Base-by-base conservation (phyloP, 352 stramenopile species). In the Phytophthora agathidicida region DNA sequence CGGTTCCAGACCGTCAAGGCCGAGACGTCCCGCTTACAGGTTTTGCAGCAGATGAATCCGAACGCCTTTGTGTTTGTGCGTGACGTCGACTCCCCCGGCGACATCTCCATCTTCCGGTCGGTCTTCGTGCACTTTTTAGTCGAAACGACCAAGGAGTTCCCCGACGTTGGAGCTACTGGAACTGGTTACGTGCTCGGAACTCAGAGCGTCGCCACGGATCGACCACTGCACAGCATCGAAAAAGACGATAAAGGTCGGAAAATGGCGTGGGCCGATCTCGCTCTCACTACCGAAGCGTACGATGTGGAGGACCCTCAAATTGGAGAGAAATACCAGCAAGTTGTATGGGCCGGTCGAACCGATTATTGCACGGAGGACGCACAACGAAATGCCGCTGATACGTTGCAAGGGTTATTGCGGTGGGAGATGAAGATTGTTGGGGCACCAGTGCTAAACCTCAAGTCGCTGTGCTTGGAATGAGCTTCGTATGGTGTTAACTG, bases 51-150 rank as follows among this genome's bases (percentile, higher is more conserved):
- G 8, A 35, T 68, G 36, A 65, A 62, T 43, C 38, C 42, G 2
- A 59, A 75, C 31, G 59, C 63, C 16, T 65, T 57, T 44, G 59
- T 77, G 8, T 53, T 77, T 13, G 71, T 71, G 1, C 43, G 71
- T 1, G 71, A 80, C 14, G 63, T 80, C 3, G 31, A 61, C 19
- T 73, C 56, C 19, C 63, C 55, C 5, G 65, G 71, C 30, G 41
- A 58, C 19, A 51, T 37, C 11, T 39, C 43, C 11, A 50, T 60
- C 17, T 80, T 80, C 49, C 67, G 71, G 23, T 70, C 71, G 1
- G 58, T 72, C 7, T 74, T 70, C 30, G 22, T 73, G 30, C 64
- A 60, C 23, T 80, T 68, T 35, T 61, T 72, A 17, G 74, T 75
- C 17, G 68, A 75, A 39, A 30, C 47, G 3, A 31, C 48, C 20